Evolutionary conservation across 805 yeast genomes (phyloP), one percentile per base, ranked within the genome.

Genomic region (Wickerhamiella shivajii): DNA sequence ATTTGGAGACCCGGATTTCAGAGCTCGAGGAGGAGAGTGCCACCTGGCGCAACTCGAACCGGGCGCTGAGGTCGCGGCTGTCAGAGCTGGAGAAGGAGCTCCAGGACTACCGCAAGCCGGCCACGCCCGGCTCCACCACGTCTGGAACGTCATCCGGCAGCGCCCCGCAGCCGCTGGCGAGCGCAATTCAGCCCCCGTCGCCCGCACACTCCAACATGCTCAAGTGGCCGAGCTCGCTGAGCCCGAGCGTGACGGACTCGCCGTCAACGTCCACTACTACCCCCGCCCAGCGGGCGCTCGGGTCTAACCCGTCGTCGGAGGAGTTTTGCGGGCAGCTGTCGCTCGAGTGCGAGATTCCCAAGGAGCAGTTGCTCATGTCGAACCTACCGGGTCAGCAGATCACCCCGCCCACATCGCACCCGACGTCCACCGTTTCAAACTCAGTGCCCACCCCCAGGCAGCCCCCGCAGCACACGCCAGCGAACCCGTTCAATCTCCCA

Each of bases 291-390:
- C 16, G 25, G 2, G 34, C 34, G 6, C 8, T 31, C 7, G 29
- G 34, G n/a, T 27, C 11, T 13, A 33, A 26, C 26, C 77, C 72
- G 50, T 77, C 74, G 47, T 87, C 79, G 49, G 73, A 75, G 43
- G 73, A 75, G 35, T 87, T 87, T 51, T 87, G 97, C 50, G 67
- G 68, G 17, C 70, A 74, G 45, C 64, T 87, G 49, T 68, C 70
- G 40, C 66, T 72, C 52, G 96, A 84, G 18, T 38, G 41, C 24
- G 39, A 35, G 2, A 17, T 28, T 5, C 31, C 31, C 12, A 23
- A 8, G 26, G 16, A 6, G 6, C 6, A 18, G 27, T n/a, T n/a
- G n/a, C n/a, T n/a, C n/a, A n/a, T n/a, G n/a, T n/a, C n/a, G n/a
- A n/a, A n/a, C n/a, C n/a, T n/a, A n/a, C n/a, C n/a, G n/a, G n/a